Conservation (phyloP, 2,329 filamentous ascomycete species). For the Verticillium zaregamsianum region DNA sequence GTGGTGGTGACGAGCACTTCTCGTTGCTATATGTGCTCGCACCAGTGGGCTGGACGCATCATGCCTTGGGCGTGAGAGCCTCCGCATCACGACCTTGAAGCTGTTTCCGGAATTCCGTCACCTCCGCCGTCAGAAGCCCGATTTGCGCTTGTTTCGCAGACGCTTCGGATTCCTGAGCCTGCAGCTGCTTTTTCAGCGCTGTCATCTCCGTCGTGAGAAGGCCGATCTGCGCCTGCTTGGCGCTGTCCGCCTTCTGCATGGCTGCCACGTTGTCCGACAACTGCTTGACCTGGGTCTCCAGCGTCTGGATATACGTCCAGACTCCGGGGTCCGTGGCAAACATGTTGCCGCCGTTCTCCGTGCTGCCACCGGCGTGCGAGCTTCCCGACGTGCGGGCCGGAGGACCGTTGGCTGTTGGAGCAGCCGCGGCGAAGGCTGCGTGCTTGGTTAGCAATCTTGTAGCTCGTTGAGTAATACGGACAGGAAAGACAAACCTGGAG, state of each 20-base stretch:
- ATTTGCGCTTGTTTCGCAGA: conserved; percentile 7
- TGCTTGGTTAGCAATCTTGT: conserved; percentile 22
- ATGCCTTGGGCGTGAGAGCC: not conserved
- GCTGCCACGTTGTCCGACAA: conserved; percentile 33
- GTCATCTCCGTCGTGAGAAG: conserved; percentile 30
- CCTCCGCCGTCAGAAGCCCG: conserved; percentile 2
- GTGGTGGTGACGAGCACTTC: not conserved
- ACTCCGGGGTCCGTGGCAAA: conserved; percentile 61
- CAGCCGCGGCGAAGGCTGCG: conserved; percentile 6
- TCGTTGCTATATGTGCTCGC: not conserved
- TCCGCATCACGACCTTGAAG: not conserved
- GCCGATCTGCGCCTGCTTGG: conserved; percentile 30
- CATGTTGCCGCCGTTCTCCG: conserved; percentile 62
- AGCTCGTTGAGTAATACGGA: not conserved
- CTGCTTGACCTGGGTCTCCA: conserved; percentile 57
- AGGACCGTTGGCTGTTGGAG: not conserved
- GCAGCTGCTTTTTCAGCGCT: conserved; percentile 24
- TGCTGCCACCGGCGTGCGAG: conserved; percentile 39
- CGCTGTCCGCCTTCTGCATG: conserved; percentile 35
- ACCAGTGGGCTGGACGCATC: not conserved
- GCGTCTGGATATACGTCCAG: conserved; percentile 67
- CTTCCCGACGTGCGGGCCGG: not conserved
- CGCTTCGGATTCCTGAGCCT: conserved; percentile 13
- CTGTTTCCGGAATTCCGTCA: conserved; percentile 5
- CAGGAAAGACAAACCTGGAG: conserved; percentile 24